Conservation (phyloP, 495 filamentous ascomycete species). For the Astrothelium subdiscretum region DNA sequence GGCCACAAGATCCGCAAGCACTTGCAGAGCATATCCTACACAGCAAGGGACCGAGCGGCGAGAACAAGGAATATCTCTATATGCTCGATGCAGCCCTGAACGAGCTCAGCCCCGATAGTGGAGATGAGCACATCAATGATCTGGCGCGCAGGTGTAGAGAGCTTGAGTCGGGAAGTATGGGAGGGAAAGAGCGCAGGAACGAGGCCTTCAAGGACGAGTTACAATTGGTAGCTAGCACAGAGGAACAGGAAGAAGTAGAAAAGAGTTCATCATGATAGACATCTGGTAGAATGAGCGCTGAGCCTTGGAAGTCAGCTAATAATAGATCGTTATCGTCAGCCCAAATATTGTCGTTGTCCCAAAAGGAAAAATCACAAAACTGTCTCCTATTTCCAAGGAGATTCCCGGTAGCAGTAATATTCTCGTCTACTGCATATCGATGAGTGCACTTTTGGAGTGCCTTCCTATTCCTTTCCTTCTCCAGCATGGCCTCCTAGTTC, state of each 20-base stretch:
- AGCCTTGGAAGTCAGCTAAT: too few relatives aligned
- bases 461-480: too few relatives aligned
- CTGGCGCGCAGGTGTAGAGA: conserved; percentile 45
- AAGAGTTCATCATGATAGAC: background rate
- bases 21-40: conserved; percentile 76
- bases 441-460: too few relatives aligned
- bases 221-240: conserved; percentile 37
- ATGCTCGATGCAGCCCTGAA: conserved; percentile 66
- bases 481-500: too few relatives aligned
- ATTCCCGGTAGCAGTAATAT: too few relatives aligned
- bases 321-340: background rate
- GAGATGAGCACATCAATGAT: conserved; percentile 66
- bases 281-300: background rate
- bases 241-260: conserved; percentile 49
- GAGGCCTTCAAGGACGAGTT: conserved; percentile 30
- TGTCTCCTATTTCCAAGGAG: too few relatives aligned
- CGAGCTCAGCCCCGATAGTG: conserved; percentile 62
- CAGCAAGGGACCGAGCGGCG: conserved; percentile 72
- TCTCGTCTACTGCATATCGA: too few relatives aligned
- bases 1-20: conserved; percentile 63
- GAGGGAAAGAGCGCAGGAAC: background rate
- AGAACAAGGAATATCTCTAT: conserved; percentile 85
- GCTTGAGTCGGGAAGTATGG: conserved; percentile 28
- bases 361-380: too few relatives aligned
- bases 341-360: background rate